These are phyloP conservation scores for Priceomyces haplophilus DNA, from an alignment of 805 yeast species.

Conservation along the genomic window DNA sequence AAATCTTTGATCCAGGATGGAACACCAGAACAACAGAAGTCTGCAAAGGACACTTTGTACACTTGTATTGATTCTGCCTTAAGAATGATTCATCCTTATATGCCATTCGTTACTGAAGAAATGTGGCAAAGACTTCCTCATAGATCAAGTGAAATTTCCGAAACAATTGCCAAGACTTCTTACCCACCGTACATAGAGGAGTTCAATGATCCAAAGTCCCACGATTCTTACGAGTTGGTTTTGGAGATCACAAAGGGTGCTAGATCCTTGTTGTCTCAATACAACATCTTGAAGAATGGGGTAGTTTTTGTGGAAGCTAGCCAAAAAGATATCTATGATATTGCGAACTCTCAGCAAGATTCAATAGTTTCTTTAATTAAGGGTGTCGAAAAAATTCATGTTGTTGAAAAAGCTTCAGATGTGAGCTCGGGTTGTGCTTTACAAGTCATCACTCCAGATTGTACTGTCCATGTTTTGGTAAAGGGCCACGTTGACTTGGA, in stretches of 20 bases:
- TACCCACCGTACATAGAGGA: slow-evolving; percentile 68
- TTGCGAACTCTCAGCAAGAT: slow-evolving; percentile 68
- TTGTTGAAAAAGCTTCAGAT: slow-evolving; percentile 51
- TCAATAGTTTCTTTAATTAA: slow-evolving; percentile 91
- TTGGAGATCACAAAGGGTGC: slow-evolving; percentile 86
- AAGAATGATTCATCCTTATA: slow-evolving; percentile 92
- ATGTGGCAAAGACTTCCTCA: slow-evolving; percentile 98
- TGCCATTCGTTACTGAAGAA: slow-evolving; percentile 97
- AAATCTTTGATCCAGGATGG: slow-evolving; percentile 92
- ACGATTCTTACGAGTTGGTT: slow-evolving; percentile 75
- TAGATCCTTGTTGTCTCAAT: slow-evolving; percentile 89
- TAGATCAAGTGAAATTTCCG: slow-evolving; percentile 65
- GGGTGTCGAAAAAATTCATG: slow-evolving; percentile 74
- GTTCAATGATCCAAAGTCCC: slow-evolving; percentile 64
- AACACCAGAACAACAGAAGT: slow-evolving; percentile 72
- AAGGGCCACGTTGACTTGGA: slow-evolving; percentile 94
- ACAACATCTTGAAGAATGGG: slow-evolving; percentile 83
- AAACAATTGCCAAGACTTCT: slow-evolving; percentile 71
- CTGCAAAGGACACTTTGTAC: slow-evolving; percentile 93
- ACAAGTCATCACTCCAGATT: slow-evolving; percentile 73
- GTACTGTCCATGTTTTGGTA: slow-evolving; percentile 85
- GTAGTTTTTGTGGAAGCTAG: slow-evolving; percentile 77
- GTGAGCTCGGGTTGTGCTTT: slow-evolving; percentile 91
- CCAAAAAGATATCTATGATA: slow-evolving; percentile 44
- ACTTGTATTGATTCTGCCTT: slow-evolving; percentile 89